phyloP scores from a whole-genome alignment of 2,329 filamentous ascomycete species.

The Lojkania enalia region DNA sequence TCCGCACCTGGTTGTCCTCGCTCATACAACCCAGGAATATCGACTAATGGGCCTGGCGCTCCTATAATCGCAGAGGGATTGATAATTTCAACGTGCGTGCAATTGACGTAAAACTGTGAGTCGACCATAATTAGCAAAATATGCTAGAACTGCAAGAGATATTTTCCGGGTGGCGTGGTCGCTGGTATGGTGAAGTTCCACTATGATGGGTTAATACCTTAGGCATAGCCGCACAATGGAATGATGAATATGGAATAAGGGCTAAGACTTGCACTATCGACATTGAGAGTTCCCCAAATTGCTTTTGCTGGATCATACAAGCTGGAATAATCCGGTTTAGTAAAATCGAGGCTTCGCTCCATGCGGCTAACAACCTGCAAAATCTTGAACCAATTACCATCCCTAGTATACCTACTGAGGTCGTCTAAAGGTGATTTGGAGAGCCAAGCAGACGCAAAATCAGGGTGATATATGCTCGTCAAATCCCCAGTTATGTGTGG shows the following conservation, averaged over 20 bases:
- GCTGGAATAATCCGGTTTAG: constrained; percentile 2
- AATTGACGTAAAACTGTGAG: constrained; percentile 21
- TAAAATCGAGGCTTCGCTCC: constrained; percentile 11
- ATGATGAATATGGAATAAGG: too few species aligned
- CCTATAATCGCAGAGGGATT: constrained; percentile 1
- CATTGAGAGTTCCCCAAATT: constrained; percentile 11
- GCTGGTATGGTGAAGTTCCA: constrained; percentile 24
- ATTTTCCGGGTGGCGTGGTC: constrained; percentile 19
- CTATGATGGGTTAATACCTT: constrained; percentile 5
- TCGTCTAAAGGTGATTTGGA: neutral
- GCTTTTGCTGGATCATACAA: constrained; percentile 8
- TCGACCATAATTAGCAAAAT: constrained; percentile 13
- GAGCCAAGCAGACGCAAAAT: constrained; percentile 5
- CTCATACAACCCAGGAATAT: constrained; percentile 20
- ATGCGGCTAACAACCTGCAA: constrained; percentile 6
- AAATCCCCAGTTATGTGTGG: constrained; percentile 6
- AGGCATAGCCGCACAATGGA: neutral
- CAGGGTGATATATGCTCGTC: constrained; percentile 4
- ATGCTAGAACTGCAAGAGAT: constrained; percentile 19
- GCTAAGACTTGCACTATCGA: constrained; percentile 11
- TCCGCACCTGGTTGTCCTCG: constrained; percentile 13
- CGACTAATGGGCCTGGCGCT: constrained; percentile 7
- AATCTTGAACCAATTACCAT: constrained; percentile 13
- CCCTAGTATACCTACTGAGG: constrained; percentile 5
- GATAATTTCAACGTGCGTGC: constrained; percentile 19